phyloP scores from a whole-genome alignment of 1,139 yeast species.

The Debaryomycetaceae sp. region DNA sequence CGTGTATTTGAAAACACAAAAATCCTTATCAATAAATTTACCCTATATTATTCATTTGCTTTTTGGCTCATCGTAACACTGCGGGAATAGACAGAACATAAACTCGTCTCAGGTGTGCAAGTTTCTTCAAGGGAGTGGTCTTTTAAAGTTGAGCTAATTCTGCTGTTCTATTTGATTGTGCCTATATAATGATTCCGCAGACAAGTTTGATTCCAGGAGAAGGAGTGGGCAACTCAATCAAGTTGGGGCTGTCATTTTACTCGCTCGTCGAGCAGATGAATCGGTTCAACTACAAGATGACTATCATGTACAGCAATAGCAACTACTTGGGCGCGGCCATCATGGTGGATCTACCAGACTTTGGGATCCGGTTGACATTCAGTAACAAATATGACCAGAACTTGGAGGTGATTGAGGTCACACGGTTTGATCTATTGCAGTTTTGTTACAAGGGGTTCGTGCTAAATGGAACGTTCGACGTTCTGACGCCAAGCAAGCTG shows the following conservation, averaged over 20 bases:
- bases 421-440: constrained; percentile 22
- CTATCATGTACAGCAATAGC: constrained; percentile 23
- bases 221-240: constrained; percentile 28
- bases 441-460: constrained; percentile 31
- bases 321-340: constrained; percentile 31
- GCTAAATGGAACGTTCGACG: constrained; percentile 20
- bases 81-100: neutral
- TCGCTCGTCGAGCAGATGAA: constrained; percentile 21
- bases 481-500: neutral
- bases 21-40: neutral
- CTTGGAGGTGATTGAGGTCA: constrained; percentile 45
- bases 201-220: constrained; percentile 30
- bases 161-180: neutral
- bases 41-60: neutral
- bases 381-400: constrained; percentile 35
- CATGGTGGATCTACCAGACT: constrained; percentile 23
- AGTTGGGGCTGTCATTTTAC: constrained; percentile 26
- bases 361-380: constrained; percentile 40
- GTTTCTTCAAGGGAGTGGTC: neutral
- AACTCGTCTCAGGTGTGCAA: neutral
- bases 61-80: neutral
- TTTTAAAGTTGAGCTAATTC: neutral
- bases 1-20: neutral
- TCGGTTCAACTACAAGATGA: constrained; percentile 22
- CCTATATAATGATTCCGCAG: constrained; percentile 8